These are phyloP conservation scores for Botrytis cinerea DNA, from an alignment of 2,329 filamentous ascomycete species.

Conservation along the genomic window DNA sequence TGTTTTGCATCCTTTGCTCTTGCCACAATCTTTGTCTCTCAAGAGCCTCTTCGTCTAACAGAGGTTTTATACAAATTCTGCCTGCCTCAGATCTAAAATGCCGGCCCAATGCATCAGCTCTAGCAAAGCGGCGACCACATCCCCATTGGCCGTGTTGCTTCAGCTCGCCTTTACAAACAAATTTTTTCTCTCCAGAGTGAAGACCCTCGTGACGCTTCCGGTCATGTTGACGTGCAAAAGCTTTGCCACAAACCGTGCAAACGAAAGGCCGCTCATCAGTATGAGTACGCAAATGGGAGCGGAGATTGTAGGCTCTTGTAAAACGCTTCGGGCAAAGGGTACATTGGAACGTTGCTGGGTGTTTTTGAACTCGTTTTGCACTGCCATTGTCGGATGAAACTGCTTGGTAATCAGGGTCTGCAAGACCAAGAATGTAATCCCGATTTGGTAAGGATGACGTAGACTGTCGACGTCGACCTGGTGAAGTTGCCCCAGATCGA, in stretches of 20 bases:
- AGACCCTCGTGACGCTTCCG: constrained; percentile 95
- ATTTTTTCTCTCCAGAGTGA: constrained; percentile 97
- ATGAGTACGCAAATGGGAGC: constrained; percentile 92
- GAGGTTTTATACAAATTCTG: constrained; percentile 93
- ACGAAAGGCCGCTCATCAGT: constrained; percentile 97
- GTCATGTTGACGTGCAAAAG: constrained; percentile 95
- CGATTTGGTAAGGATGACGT: constrained; percentile 60
- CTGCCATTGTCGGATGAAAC: constrained; percentile 58
- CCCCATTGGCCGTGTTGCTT: constrained; percentile 86
- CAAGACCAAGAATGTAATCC: constrained; percentile 85
- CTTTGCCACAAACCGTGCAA: constrained; percentile 94
- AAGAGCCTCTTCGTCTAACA: constrained; percentile 89
- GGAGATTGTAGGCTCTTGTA: constrained; percentile 92
- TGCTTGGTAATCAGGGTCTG: constrained; percentile 81
- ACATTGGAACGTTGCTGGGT: constrained; percentile 96
- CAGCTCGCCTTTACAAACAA: constrained; percentile 90
- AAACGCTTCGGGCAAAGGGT: constrained; percentile 92
- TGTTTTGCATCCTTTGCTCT: constrained; percentile 67
- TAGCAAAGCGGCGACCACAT: constrained; percentile 88
- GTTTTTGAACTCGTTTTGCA: constrained; percentile 88
- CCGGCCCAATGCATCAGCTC: constrained; percentile 88
- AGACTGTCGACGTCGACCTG: constrained; percentile 57
- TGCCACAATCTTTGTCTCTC: constrained; percentile 76
- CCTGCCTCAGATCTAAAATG: constrained; percentile 97
- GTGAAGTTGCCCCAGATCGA: constrained; percentile 52